Conservation (phyloP, 257 asterid genomes). For the Przewalskia tangutica region DNA sequence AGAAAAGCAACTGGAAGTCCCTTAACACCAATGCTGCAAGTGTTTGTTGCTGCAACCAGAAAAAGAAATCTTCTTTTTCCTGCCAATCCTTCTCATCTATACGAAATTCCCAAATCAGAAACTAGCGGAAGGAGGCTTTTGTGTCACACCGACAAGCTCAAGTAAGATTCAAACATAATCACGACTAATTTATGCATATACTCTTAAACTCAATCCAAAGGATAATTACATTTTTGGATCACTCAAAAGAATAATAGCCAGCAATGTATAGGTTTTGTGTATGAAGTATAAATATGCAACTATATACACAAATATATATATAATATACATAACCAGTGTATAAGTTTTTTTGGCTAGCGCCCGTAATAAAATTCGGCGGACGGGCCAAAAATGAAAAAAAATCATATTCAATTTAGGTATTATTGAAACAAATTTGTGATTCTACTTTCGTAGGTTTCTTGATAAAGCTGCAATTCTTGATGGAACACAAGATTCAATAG, state of each 20-base stretch:
- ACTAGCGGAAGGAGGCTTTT: constrained; percentile 41
- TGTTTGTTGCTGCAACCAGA: constrained; percentile 45
- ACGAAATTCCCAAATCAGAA: constrained; percentile 45
- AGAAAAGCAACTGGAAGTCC: constrained; percentile 63
- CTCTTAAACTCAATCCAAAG: neutral
- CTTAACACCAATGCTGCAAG: constrained; percentile 63
- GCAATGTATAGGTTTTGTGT: too few relatives aligned
- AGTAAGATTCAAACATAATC: constrained; percentile 9
- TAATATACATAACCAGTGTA: too few relatives aligned
- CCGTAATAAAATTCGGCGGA: too few relatives aligned
- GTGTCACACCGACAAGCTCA: constrained; percentile 51
- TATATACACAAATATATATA: too few relatives aligned
- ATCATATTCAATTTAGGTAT: too few relatives aligned
- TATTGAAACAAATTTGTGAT: too few relatives aligned
- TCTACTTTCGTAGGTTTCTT: constrained; percentile 41
- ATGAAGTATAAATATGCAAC: too few relatives aligned
- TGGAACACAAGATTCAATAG: neutral
- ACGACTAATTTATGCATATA: neutral
- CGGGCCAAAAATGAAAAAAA: too few relatives aligned
- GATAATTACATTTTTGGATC: too few relatives aligned
- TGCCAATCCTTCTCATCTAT: constrained; percentile 25
- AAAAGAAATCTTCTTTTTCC: constrained; percentile 31
- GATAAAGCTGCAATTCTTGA: constrained; percentile 74
- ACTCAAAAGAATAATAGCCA: too few relatives aligned
- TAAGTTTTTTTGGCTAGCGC: too few relatives aligned